Evolutionary conservation across 1,139 yeast genomes (phyloP).

Genomic region (Yamadazyma kanchanaburiensis): DNA sequence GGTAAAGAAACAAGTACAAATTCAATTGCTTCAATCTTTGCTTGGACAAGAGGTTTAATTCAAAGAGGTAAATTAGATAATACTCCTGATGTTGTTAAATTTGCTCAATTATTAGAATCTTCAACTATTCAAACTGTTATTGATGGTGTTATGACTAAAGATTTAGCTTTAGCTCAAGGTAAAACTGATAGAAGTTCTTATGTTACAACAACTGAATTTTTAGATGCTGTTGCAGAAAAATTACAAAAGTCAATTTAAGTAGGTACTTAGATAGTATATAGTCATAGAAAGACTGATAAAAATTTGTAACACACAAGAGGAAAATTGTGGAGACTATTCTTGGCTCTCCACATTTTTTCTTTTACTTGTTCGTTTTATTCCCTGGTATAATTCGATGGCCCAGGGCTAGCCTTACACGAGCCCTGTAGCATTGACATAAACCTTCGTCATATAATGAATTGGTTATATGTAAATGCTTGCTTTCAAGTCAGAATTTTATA

Average conservation of each 20-base stretch:
- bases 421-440: too few species aligned
- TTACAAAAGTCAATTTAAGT: slow-evolving; percentile 4
- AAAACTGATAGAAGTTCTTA: slow-evolving; percentile 75
- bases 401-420: too few species aligned
- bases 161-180: slow-evolving; percentile 84
- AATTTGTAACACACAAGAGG: too few species aligned
- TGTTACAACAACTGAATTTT: slow-evolving; percentile 88
- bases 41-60: slow-evolving; percentile 91
- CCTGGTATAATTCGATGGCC: too few species aligned
- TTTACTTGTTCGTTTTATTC: too few species aligned
- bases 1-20: slow-evolving; percentile 98
- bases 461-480: too few species aligned
- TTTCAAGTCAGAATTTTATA: too few species aligned
- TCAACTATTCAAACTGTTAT: slow-evolving; percentile 85
- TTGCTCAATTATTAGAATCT: slow-evolving; percentile 73
- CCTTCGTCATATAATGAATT: too few species aligned
- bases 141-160: slow-evolving; percentile 94
- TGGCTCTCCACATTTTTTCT: too few species aligned
- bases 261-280: not conserved
- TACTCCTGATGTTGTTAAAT: slow-evolving; percentile 78
- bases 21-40: slow-evolving; percentile 96
- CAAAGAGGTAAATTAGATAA: slow-evolving; percentile 88
- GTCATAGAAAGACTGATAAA: not conserved
- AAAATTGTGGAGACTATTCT: too few species aligned
- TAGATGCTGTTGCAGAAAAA: slow-evolving; percentile 60